Evolutionary conservation across 768 basidiomycete species (phyloP).

Genomic region (Mrakia blollopis): DNA sequence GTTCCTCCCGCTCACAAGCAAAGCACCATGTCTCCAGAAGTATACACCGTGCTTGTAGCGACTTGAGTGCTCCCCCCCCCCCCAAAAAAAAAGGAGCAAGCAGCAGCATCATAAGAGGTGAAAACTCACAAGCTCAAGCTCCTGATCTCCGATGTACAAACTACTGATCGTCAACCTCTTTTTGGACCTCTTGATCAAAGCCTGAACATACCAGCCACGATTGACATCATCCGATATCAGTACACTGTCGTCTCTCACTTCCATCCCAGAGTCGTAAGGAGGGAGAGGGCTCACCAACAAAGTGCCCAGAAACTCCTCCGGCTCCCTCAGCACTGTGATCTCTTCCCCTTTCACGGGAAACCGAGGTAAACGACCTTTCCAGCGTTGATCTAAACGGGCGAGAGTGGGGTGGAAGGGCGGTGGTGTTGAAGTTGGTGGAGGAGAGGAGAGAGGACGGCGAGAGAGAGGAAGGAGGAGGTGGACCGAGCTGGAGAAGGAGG

Average conservation of each 20-base stretch:
- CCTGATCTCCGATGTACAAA: slow-evolving; percentile 75
- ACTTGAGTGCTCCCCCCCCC: too few species aligned
- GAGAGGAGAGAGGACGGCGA: not conserved
- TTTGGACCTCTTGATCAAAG: slow-evolving; percentile 71
- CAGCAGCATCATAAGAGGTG: too few species aligned
- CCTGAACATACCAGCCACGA: slow-evolving; percentile 50
- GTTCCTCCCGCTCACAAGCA: too few species aligned
- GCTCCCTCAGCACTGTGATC: slow-evolving; percentile 56
- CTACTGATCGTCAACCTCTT: slow-evolving; percentile 75
- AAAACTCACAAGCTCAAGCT: slow-evolving; percentile 66
- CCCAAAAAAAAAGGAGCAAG: not conserved
- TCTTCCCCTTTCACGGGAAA: slow-evolving; percentile 46
- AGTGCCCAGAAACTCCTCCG: slow-evolving; percentile 55
- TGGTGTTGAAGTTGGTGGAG: not conserved
- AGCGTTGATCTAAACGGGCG: not conserved
- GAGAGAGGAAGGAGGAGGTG: not conserved
- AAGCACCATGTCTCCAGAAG: too few species aligned
- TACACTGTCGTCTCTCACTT: not conserved
- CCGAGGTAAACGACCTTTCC: slow-evolving; percentile 37
- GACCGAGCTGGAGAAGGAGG: not conserved
- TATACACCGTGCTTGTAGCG: too few species aligned
- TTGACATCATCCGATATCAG: not conserved
- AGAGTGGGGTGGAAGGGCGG: not conserved
- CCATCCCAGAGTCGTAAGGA: not conserved
- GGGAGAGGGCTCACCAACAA: slow-evolving; percentile 51